These are phyloP conservation scores for Quercus lobata DNA, from an alignment of 331 rosid species.

Conservation along the genomic window DNA sequence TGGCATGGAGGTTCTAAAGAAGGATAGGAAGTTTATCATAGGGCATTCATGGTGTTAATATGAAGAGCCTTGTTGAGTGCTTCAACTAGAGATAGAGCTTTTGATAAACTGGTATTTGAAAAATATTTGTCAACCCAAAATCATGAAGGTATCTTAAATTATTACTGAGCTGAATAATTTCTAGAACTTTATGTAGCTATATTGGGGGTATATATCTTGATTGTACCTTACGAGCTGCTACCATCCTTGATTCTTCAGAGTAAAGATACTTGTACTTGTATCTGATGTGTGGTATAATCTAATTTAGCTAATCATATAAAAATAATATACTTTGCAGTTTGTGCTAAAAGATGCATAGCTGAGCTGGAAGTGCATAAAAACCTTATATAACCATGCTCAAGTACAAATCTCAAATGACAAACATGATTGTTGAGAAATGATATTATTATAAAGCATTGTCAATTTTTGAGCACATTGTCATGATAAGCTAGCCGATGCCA, in stretches of 20 bases:
- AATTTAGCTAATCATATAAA: too few species aligned
- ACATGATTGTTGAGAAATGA: neutral
- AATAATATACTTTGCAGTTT: neutral
- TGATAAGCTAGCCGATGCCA: neutral
- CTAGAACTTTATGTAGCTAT: too few species aligned
- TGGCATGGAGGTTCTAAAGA: neutral
- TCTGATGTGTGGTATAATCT: neutral
- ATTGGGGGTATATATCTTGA: neutral
- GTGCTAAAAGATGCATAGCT: neutral
- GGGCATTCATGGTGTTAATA: neutral
- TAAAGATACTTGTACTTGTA: neutral
- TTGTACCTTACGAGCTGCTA: neutral
- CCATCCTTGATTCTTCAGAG: neutral
- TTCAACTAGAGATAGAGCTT: neutral
- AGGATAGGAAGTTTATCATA: neutral
- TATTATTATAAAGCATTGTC: neutral
- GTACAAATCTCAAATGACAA: neutral
- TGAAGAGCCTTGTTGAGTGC: neutral
- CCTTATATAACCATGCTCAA: neutral
- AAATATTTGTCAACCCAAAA: too few species aligned
- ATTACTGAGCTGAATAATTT: too few species aligned
- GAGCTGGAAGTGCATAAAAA: neutral
- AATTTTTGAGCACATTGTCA: neutral
- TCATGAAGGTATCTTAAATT: too few species aligned
- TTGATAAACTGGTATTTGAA: neutral